A percentile compares a stretch with the other conserved stretches of the same genome.
Evolutionary conservation across 2,329 filamentous ascomycete genomes (phyloP).

Genomic region (Didymella sp.): DNA sequence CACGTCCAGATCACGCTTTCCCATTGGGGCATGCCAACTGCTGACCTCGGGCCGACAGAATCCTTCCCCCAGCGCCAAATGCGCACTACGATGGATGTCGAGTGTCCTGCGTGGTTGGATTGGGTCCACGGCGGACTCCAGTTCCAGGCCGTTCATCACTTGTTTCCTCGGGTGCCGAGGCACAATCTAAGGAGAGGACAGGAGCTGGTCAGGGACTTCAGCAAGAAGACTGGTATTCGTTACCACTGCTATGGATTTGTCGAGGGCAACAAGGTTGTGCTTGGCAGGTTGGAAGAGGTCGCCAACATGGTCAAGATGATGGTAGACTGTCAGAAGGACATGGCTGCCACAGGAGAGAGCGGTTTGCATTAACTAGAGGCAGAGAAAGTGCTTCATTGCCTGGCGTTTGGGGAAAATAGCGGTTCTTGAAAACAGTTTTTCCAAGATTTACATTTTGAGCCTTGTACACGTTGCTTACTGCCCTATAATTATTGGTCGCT

Average conservation of each 20-base stretch:
- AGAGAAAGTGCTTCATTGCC: conserved; percentile 14
- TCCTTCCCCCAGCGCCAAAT: conserved; percentile 92
- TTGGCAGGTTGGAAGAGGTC: conserved; percentile 78
- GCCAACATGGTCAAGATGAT: conserved; percentile 74
- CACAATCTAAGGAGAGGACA: conserved; percentile 82
- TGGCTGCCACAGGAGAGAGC: conserved; percentile 50
- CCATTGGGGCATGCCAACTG: conserved; percentile 92
- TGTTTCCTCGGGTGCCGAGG: conserved; percentile 82
- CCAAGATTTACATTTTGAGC: no score
- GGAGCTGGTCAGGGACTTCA: conserved; percentile 80
- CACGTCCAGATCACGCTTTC: conserved; percentile 91
- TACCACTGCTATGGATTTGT: conserved; percentile 88
- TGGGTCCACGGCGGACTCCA: conserved; percentile 89
- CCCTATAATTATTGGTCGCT: no score
- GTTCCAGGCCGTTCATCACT: conserved; percentile 87
- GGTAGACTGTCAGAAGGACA: conserved; percentile 49
- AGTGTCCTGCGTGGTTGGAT: conserved; percentile 86
- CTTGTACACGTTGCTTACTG: no score
- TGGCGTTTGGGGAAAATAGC: background rate
- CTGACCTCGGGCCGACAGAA: conserved; percentile 81
- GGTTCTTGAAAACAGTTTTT: background rate
- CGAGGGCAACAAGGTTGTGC: conserved; percentile 81
- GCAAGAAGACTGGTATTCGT: conserved; percentile 79
- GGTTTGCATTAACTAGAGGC: conserved; percentile 36
- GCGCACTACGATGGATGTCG: conserved; percentile 91